phyloP scores from a whole-genome alignment of 2,329 filamentous ascomycete species.

The Coniochaeta sp. region DNA sequence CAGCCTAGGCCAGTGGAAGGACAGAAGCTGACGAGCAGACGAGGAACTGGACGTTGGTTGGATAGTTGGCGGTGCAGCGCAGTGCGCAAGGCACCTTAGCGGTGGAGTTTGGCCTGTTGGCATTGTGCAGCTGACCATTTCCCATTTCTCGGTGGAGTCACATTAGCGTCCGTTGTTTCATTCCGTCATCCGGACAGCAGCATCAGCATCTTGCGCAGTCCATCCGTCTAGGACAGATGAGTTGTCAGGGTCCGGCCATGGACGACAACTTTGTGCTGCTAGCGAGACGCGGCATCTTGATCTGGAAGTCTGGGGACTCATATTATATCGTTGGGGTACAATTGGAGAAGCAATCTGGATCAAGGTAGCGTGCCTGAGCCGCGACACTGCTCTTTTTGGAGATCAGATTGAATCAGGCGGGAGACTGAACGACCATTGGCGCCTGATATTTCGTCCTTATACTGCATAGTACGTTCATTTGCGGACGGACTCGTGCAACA shows the following conservation, averaged over 20 bases:
- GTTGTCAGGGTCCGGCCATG: not conserved
- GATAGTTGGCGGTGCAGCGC: not conserved
- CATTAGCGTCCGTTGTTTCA: not conserved
- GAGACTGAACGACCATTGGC: not conserved
- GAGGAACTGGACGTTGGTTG: not conserved
- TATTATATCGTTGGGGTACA: not conserved
- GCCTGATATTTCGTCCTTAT: not conserved
- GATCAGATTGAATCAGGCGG: not conserved
- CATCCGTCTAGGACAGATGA: not conserved
- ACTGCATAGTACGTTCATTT: not conserved
- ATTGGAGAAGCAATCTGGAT: not conserved
- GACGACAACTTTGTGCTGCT: not conserved
- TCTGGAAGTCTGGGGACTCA: not conserved
- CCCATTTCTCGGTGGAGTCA: not conserved
- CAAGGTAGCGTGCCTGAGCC: not conserved
- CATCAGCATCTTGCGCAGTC: no score
- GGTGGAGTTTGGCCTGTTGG: not conserved
- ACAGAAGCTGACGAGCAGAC: not conserved
- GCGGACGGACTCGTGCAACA: not conserved
- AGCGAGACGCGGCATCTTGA: not conserved
- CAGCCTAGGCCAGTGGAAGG: not conserved
- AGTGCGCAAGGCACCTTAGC: no score
- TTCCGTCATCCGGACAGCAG: not conserved
- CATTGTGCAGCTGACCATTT: not conserved
- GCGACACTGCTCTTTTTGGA: not conserved